Percentiles rank a stretch among this genome's conserved stretches.
phyloP scores from a whole-genome alignment of 331 rosid genomes.

The Malus hybrid region DNA sequence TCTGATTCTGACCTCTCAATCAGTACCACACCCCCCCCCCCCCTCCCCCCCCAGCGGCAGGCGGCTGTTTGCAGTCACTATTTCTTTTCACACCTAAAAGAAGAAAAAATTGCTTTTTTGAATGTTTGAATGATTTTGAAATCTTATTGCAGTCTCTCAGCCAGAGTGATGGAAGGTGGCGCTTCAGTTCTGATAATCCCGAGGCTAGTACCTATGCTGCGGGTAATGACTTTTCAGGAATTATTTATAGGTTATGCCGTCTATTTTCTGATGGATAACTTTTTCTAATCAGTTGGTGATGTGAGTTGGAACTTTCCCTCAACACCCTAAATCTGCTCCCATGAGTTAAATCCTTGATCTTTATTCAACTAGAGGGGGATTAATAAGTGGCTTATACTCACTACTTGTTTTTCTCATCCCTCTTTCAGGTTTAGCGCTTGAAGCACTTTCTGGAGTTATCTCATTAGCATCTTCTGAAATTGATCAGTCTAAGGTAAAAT shows the following conservation, averaged over 20 bases:
- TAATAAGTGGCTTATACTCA: neutral
- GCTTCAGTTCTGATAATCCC: constrained; percentile 72
- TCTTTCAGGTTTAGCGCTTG: constrained; percentile 82
- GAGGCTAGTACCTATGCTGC: constrained; percentile 97
- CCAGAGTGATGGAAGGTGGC: constrained; percentile 99
- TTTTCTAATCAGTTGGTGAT: neutral
- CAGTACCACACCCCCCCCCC: no score
- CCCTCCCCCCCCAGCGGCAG: no score
- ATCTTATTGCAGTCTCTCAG: constrained; percentile 69
- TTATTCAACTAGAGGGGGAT: neutral
- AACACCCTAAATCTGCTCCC: neutral
- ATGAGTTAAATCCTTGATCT: neutral
- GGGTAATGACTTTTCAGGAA: constrained; percentile 43
- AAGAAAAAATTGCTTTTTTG: neutral
- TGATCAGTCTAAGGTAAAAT: constrained; percentile 59
- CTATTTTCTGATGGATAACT: neutral
- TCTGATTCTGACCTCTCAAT: neutral
- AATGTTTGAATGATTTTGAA: constrained; percentile 9
- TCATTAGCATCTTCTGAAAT: constrained; percentile 80
- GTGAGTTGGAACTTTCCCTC: neutral
- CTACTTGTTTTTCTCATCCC: constrained; percentile 7
- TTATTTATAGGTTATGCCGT: neutral
- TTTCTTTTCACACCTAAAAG: neutral
- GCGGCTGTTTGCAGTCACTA: neutral
- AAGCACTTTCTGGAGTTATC: constrained; percentile 85